Base-by-base conservation (phyloP, 177 flowering plant genomes). In the Telopea speciosissima region DNA sequence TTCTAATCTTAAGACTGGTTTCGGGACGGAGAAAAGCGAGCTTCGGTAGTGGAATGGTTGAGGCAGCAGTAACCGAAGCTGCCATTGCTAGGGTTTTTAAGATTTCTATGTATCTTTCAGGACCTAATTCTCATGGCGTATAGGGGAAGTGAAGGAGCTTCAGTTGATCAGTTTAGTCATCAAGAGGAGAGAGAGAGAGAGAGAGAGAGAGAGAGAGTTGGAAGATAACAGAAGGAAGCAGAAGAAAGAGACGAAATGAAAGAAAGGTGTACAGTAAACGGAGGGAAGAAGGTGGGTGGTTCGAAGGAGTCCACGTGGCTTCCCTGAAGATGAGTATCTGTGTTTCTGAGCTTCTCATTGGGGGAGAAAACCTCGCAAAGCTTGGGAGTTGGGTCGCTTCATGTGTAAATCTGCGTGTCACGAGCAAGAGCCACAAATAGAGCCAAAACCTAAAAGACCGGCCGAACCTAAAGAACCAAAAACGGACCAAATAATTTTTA, bases 71-170 rank as follows among this genome's bases (percentile, higher is more conserved):
- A 5, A 85, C 24, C 49, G 83, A 77, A 74, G 81, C 65, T 21
- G 85, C 83, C 86, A 83, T 85, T 63, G 28, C 19, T 25, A 64
- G 73, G 42, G 72, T 11, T 65, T 68, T 5, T 5, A 22, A 1
- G 69, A 59, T 21, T 19, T 19, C n/a, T 36, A 36, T 8, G 40
- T 36, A 36, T 0, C 9, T 36, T 36, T 6, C 40, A 58, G n/a
- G n/a, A 21, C 61, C 24, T 58, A 58, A 58, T 19, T 58, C 6
- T n/a, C 61, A 58, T 58, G 61, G 61, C 61, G 23, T n/a, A 24
- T 7, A 7, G 61, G 7, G 8, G 24, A 19, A 58, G 40, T 36
- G 7, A 6, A n/a, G 61, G 23, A 36, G 40, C 40, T 36, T 36
- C 40, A 36, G 24, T 8, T 19, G 61, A 36, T 36, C 22, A n/a